Evolutionary conservation across 805 yeast species (phyloP).

Genomic region (Lipomyces mesembrius): DNA sequence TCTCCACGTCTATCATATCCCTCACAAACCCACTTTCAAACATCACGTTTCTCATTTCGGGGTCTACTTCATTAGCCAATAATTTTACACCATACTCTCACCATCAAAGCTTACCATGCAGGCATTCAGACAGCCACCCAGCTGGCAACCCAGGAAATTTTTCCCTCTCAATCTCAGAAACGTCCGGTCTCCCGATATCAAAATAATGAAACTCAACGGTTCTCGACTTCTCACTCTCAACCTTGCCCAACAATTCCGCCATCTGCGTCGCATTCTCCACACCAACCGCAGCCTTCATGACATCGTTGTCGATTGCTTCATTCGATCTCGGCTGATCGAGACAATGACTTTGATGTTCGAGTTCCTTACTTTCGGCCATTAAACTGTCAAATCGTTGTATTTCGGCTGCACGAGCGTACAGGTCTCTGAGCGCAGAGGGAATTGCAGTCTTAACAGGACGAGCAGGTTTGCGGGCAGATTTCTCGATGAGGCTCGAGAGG

Average conservation of each 20-base stretch:
- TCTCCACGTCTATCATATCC: conserved; percentile 21
- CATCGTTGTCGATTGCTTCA: not conserved
- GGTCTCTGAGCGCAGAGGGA: not conserved
- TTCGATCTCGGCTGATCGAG: not conserved
- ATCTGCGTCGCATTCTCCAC: conserved; percentile 9
- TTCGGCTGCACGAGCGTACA: not conserved
- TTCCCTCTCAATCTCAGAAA: not conserved
- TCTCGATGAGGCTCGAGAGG: not conserved
- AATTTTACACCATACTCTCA: not conserved
- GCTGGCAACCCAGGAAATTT: not conserved
- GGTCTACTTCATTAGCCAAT: conserved; percentile 4
- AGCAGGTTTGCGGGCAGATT: not conserved
- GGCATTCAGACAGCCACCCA: conserved; percentile 6
- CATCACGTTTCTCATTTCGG: conserved; percentile 9
- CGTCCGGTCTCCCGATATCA: not conserved
- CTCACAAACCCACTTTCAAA: conserved; percentile 21
- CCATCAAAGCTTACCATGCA: not conserved
- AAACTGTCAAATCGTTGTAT: not conserved
- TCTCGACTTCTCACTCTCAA: not conserved
- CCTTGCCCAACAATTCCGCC: not conserved
- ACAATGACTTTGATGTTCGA: conserved; percentile 3
- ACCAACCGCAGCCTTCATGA: conserved; percentile 9
- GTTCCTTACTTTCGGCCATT: not conserved
- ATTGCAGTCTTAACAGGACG: not conserved
- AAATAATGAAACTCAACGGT: conserved; percentile 7